Evolutionary conservation across 441 rosid genomes (phyloP).

Genomic region (Euphorbia neoarborescens): DNA sequence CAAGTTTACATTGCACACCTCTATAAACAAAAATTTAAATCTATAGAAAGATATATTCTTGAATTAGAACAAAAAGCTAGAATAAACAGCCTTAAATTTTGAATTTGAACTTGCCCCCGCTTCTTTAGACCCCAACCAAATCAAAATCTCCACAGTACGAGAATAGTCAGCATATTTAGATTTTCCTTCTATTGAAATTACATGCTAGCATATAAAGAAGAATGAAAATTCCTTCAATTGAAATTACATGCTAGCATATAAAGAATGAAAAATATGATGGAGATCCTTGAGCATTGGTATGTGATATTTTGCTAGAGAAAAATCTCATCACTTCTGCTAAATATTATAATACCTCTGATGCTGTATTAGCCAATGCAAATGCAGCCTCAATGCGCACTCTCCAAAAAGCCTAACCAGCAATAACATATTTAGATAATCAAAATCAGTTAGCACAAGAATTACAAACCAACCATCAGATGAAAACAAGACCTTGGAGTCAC

Average conservation of each 20-base stretch:
- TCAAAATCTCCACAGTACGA: neutral
- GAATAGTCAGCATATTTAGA: no score
- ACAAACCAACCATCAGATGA: conserved; percentile 18
- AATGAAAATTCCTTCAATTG: neutral
- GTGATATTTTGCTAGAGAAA: neutral
- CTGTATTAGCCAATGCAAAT: conserved; percentile 77
- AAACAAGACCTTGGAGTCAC: conserved; percentile 69
- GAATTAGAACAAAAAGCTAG: neutral
- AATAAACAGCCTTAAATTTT: neutral
- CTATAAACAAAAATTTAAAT: neutral
- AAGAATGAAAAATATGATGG: neutral
- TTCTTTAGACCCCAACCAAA: neutral
- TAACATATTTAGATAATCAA: conserved; percentile 9
- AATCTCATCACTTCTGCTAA: no score
- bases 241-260: neutral
- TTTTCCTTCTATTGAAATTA: no score
- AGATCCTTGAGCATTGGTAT: neutral
- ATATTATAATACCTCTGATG: conserved; percentile 65
- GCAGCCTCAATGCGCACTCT: conserved; percentile 97
- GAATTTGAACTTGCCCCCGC: neutral
- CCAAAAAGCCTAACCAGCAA: conserved; percentile 76
- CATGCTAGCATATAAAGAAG: no score
- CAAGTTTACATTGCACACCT: neutral
- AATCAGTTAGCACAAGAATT: neutral
- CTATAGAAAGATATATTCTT: neutral